Conservation (phyloP, 2,329 filamentous ascomycete species). For the Phyllosticta paracitricarpa region DNA sequence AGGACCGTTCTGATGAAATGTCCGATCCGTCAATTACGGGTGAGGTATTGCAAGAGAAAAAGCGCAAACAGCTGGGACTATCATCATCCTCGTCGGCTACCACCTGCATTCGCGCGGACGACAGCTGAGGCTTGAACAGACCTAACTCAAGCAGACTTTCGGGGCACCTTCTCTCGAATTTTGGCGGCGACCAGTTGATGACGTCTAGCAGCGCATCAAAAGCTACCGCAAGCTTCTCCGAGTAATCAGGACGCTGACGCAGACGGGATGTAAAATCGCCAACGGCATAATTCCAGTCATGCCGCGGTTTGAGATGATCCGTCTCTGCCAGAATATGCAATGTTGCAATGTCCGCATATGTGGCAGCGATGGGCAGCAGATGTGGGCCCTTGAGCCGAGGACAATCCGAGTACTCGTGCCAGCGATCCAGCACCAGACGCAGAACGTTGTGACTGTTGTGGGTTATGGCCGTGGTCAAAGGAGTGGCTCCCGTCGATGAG, state of each 20-base stretch:
- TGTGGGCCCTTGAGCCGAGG: slow-evolving; percentile 24
- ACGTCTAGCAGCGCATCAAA: neutral
- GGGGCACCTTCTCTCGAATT: neutral
- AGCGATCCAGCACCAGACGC: slow-evolving; percentile 25
- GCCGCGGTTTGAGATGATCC: neutral
- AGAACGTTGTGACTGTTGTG: slow-evolving; percentile 28
- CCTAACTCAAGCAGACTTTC: neutral
- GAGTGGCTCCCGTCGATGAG: slow-evolving; percentile 19
- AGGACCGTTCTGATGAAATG: neutral
- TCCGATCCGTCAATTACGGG: neutral
- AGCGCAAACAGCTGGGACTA: neutral
- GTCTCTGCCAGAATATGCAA: neutral
- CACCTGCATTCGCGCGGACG: neutral
- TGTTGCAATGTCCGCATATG: slow-evolving; percentile 14
- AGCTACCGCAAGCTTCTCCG: neutral
- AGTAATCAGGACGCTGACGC: neutral
- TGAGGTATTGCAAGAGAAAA: neutral
- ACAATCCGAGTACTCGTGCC: slow-evolving; percentile 25
- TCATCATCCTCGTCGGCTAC: neutral
- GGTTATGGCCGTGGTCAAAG: slow-evolving; percentile 25
- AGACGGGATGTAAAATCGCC: neutral
- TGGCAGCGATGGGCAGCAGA: slow-evolving; percentile 20
- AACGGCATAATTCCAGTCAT: neutral
- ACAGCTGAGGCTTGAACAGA: neutral
- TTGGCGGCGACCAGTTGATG: neutral